phyloP scores from a whole-genome alignment of 2,329 filamentous ascomycete species.

The Gnomoniopsis sp. region DNA sequence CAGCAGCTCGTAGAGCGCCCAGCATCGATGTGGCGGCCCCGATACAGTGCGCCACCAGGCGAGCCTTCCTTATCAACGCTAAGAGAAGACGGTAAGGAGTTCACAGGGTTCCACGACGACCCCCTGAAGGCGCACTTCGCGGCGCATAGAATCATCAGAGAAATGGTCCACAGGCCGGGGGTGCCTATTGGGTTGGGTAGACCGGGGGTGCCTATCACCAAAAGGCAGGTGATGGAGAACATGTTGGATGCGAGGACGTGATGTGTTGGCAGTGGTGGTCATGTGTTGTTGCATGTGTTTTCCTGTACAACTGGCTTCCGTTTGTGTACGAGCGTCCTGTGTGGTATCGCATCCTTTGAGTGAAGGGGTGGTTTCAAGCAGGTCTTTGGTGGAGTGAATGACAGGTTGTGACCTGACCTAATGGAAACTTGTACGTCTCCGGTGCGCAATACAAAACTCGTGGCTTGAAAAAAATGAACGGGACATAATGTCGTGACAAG shows the following conservation, averaged over 20 bases:
- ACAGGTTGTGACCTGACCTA: no score
- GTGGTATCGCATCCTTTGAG: not conserved
- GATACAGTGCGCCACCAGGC: not conserved
- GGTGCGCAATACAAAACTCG: not conserved
- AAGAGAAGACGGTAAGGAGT: constrained; percentile 9
- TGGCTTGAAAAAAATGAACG: not conserved
- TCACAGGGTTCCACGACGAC: constrained; percentile 16
- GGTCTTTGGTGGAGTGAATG: no score
- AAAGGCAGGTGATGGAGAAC: not conserved
- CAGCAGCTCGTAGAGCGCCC: constrained; percentile 18
- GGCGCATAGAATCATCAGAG: constrained; percentile 2
- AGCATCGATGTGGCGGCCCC: constrained; percentile 12
- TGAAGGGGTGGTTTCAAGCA: no score
- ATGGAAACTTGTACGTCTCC: no score
- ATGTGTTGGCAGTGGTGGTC: not conserved
- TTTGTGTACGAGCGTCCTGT: not conserved
- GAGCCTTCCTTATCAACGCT: not conserved
- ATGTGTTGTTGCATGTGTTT: not conserved
- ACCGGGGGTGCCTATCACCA: not conserved
- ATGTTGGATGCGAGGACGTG: constrained; percentile 8
- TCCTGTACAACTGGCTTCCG: not conserved
- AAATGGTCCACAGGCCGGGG: not conserved
- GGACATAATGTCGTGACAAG: not conserved
- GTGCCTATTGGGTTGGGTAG: not conserved
- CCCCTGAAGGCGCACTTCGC: not conserved